A percentile compares a stretch with the other conserved stretches of the same genome.
Conservation (phyloP, 306 rosid genomes). For the Acacia acuminata region DNA sequence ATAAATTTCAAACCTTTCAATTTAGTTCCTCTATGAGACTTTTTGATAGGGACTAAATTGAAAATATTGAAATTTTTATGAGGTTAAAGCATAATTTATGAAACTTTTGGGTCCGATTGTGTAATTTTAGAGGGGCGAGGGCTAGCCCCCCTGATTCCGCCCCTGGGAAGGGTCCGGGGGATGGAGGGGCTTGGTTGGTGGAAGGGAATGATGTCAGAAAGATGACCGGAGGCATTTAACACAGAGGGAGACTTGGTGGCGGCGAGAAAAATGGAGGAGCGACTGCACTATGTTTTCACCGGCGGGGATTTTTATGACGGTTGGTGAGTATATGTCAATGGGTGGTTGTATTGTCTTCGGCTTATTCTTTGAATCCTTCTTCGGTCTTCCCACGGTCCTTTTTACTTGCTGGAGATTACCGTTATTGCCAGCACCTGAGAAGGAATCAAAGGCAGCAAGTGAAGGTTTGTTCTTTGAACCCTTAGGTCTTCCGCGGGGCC, state of each 20-base stretch:
- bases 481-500: slow-evolving; percentile 67
- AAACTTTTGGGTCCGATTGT: too few relatives aligned
- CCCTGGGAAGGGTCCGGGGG: too few relatives aligned
- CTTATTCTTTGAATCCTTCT: slow-evolving; percentile 69
- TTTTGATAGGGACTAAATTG: too few relatives aligned
- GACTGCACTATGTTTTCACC: slow-evolving; percentile 57
- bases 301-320: slow-evolving; percentile 48
- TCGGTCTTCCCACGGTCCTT: slow-evolving; percentile 71
- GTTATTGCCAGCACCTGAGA: background rate
- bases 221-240: slow-evolving; percentile 48
- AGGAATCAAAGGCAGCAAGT: too few relatives aligned
- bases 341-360: slow-evolving; percentile 19
- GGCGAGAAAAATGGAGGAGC: slow-evolving; percentile 38
- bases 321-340: too few relatives aligned
- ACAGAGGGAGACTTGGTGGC: slow-evolving; percentile 31
- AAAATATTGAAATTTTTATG: too few relatives aligned
- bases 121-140: too few relatives aligned
- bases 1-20: too few relatives aligned
- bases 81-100: too few relatives aligned
- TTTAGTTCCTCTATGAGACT: too few relatives aligned
- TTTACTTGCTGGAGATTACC: background rate
- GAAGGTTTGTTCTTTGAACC: slow-evolving; percentile 76
- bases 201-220: slow-evolving; percentile 46
- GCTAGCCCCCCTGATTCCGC: too few relatives aligned
- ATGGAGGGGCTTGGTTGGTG: slow-evolving; percentile 24